Percentiles rank a stretch among this genome's conserved stretches.
These are phyloP conservation scores for Leccinum fuscescens DNA, from an alignment of 1,284 basidiomycete species.

Conservation along the genomic window DNA sequence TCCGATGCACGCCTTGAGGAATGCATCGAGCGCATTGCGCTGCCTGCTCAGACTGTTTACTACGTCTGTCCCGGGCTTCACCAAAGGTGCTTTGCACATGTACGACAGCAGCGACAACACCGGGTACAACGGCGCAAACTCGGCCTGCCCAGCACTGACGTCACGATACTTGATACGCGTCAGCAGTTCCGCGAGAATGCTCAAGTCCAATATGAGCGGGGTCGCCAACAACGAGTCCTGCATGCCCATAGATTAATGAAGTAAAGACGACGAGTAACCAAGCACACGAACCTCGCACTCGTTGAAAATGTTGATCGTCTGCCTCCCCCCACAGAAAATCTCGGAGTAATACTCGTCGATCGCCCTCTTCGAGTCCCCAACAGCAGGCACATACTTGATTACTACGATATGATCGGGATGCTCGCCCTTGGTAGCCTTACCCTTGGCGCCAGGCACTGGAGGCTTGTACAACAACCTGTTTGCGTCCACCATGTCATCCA, in stretches of 20 bases:
- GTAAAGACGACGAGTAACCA: neutral
- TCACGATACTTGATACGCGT: conserved; percentile 89
- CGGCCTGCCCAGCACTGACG: conserved; percentile 41
- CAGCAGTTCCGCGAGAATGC: conserved; percentile 92
- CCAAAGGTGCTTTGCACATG: conserved; percentile 93
- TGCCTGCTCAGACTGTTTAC: conserved; percentile 96
- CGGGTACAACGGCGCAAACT: conserved; percentile 82
- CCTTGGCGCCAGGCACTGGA: conserved; percentile 56
- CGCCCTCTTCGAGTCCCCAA: conserved; percentile 95
- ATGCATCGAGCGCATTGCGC: conserved; percentile 90
- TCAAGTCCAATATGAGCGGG: conserved; percentile 91
- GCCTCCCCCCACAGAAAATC: conserved; percentile 80
- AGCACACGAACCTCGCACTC: conserved; percentile 74
- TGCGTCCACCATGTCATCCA: conserved; percentile 95
- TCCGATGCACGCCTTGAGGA: conserved; percentile 91
- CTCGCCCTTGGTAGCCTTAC: conserved; percentile 77
- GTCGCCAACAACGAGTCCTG: conserved; percentile 95
- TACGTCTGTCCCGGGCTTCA: conserved; percentile 94
- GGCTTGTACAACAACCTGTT: conserved; percentile 91
- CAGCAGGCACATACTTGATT: conserved; percentile 92
- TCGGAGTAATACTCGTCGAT: conserved; percentile 99
- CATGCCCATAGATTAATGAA: conserved; percentile 8
- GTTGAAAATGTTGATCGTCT: conserved; percentile 92
- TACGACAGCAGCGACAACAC: conserved; percentile 89
- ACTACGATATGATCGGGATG: conserved; percentile 98